Evolutionary conservation across 371 early-diverging fungal genomes (phyloP).

Genomic region (Lichtheimia corymbifera): DNA sequence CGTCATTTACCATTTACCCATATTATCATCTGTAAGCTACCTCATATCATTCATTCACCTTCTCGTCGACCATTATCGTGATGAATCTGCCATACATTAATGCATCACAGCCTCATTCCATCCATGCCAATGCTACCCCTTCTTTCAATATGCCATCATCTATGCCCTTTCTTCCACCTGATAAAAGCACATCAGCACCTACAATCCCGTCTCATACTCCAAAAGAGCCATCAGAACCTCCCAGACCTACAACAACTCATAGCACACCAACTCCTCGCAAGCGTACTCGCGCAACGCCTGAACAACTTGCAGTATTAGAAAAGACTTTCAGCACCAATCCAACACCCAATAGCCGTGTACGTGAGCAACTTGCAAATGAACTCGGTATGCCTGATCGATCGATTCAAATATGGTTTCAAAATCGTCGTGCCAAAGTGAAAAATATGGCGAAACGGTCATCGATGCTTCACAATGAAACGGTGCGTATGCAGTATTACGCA

Average conservation of each 20-base stretch:
- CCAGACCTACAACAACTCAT: background rate
- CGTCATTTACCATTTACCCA: too few relatives aligned
- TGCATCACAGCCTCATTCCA: too few relatives aligned
- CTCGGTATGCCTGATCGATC: constrained; percentile 87
- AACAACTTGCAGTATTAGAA: constrained; percentile 73
- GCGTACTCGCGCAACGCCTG: constrained; percentile 71
- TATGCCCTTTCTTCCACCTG: too few relatives aligned
- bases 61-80: too few relatives aligned
- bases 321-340: constrained; percentile 69
- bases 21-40: too few relatives aligned
- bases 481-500: constrained; percentile 41
- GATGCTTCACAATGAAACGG: constrained; percentile 50
- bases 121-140: too few relatives aligned
- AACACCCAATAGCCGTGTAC: constrained; percentile 76
- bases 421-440: constrained; percentile 93
- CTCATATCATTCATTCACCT: too few relatives aligned
- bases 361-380: constrained; percentile 81
- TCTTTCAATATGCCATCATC: too few relatives aligned
- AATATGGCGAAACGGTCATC: constrained; percentile 59
- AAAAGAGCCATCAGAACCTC: background rate
- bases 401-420: constrained; percentile 99
- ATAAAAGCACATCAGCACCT: background rate
- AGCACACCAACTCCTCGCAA: constrained; percentile 42
- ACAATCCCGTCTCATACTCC: background rate
- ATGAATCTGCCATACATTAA: too few relatives aligned